Evolutionary conservation across 2,329 filamentous ascomycete genomes (phyloP).

Genomic region (Colletotrichum spaethianum): DNA sequence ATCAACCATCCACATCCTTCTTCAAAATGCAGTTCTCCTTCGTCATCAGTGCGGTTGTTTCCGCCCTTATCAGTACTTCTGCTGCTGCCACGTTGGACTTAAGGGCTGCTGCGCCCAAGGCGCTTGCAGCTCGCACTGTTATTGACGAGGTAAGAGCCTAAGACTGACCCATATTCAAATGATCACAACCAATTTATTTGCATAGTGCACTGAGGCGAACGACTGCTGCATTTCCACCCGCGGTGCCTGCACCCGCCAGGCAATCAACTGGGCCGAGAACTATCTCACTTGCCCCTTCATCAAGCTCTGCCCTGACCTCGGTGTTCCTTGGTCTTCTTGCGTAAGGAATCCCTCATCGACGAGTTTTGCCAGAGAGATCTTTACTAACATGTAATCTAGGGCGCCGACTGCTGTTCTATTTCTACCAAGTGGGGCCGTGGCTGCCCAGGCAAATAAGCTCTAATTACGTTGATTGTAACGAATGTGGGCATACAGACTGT

Average conservation of each 20-base stretch:
- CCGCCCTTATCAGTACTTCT: slow-evolving; percentile 8
- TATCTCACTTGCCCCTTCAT: slow-evolving; percentile 8
- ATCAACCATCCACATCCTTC: not conserved
- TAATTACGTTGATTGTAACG: too few species aligned
- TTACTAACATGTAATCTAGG: not conserved
- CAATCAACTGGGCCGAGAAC: slow-evolving; percentile 23
- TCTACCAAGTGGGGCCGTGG: slow-evolving; percentile 21
- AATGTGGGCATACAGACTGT: too few species aligned
- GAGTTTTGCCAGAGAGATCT: too few species aligned
- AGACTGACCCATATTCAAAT: not conserved
- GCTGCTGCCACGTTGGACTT: slow-evolving; percentile 5
- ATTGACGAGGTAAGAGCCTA: slow-evolving; percentile 3
- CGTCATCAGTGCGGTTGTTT: not conserved
- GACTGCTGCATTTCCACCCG: slow-evolving; percentile 17
- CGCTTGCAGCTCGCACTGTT: slow-evolving; percentile 1
- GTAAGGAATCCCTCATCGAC: not conserved
- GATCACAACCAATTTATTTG: too few species aligned
- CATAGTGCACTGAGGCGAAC: slow-evolving; percentile 6
- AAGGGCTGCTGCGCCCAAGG: not conserved
- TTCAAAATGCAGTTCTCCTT: slow-evolving; percentile 8
- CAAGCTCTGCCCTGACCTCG: slow-evolving; percentile 15
- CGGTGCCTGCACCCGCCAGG: slow-evolving; percentile 8
- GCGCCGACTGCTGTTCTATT: slow-evolving; percentile 13
- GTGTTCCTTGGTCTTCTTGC: slow-evolving; percentile 21
- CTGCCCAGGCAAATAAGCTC: slow-evolving; percentile 3